phyloP scores from a whole-genome alignment of 2,329 filamentous ascomycete genomes.

The Diaporthe australafricana region DNA sequence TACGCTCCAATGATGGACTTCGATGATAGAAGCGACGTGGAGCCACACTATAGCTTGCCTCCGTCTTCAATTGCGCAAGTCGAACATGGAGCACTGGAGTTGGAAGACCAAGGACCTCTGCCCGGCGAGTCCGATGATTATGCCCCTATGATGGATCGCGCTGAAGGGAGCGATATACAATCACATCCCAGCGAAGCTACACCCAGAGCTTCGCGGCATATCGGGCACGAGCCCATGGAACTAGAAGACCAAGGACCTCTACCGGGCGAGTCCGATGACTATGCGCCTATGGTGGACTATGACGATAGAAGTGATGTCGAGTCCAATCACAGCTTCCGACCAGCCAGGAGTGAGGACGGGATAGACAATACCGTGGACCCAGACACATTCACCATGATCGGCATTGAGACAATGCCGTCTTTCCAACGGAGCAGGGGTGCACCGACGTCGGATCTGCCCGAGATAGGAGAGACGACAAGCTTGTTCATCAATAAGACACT shows the following conservation, averaged over 20 bases:
- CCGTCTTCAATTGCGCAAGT: background rate
- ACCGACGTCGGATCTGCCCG: conserved; percentile 51
- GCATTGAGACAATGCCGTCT: conserved; percentile 65
- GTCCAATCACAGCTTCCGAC: conserved; percentile 37
- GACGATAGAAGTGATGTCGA: conserved; percentile 44
- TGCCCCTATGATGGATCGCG: conserved; percentile 28
- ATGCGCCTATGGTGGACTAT: conserved; percentile 20
- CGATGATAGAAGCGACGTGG: conserved; percentile 34
- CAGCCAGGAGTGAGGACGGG: conserved; percentile 40
- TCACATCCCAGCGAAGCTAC: conserved; percentile 36
- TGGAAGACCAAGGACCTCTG: conserved; percentile 32
- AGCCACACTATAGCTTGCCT: conserved; percentile 13
- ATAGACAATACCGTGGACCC: conserved; percentile 47
- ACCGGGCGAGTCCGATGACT: conserved; percentile 26
- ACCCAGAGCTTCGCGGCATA: background rate
- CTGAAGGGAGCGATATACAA: conserved; percentile 44
- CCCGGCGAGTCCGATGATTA: conserved; percentile 33
- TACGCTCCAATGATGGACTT: conserved; percentile 30
- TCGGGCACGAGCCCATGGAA: background rate
- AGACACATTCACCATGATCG: conserved; percentile 71
- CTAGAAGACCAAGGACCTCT: conserved; percentile 29
- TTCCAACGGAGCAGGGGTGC: conserved; percentile 56
- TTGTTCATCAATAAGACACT: conserved; percentile 67
- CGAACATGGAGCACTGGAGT: background rate
- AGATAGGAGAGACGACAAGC: conserved; percentile 67